Evolutionary conservation across 495 filamentous ascomycete genomes (phyloP).

Genomic region (Neurospora sp.): DNA sequence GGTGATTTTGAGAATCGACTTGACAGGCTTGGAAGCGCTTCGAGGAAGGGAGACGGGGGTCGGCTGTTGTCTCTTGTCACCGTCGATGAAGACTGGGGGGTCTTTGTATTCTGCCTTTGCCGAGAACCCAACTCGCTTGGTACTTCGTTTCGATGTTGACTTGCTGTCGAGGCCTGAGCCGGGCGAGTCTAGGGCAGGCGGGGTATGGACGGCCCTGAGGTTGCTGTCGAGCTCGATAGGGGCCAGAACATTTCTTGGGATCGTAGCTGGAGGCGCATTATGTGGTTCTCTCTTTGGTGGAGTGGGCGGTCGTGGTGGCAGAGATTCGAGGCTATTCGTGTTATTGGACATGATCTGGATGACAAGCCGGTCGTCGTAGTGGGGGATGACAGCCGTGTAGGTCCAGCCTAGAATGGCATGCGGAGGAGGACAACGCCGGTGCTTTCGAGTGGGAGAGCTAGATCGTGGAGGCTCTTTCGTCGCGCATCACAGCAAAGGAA

Average conservation of each 20-base stretch:
- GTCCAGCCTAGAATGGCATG: not conserved
- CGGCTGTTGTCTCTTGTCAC: constrained; percentile 24
- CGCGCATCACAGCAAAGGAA: not conserved
- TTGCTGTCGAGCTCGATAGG: constrained; percentile 18
- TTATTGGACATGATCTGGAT: constrained; percentile 22
- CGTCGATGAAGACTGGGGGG: constrained; percentile 38
- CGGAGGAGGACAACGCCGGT: not conserved
- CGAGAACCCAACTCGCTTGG: constrained; percentile 70
- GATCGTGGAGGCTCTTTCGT: not conserved
- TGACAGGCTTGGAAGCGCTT: constrained; percentile 56
- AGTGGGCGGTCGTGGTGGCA: constrained; percentile 44
- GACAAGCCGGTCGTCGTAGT: not conserved
- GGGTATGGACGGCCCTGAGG: constrained; percentile 35
- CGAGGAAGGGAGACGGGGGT: constrained; percentile 44
- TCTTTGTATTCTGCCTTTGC: constrained; percentile 64
- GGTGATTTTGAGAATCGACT: constrained; percentile 77
- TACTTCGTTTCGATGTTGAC: constrained; percentile 40
- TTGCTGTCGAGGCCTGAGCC: constrained; percentile 48
- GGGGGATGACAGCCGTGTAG: not conserved
- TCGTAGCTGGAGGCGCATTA: constrained; percentile 20
- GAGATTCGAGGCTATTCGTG: constrained; percentile 24
- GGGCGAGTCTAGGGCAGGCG: constrained; percentile 36
- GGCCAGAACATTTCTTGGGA: constrained; percentile 13
- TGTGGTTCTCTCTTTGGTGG: constrained; percentile 39
- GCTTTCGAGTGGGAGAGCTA: not conserved